Base-by-base conservation (phyloP, 2,329 filamentous ascomycete genomes). In the Pseudonectria buxi region DNA sequence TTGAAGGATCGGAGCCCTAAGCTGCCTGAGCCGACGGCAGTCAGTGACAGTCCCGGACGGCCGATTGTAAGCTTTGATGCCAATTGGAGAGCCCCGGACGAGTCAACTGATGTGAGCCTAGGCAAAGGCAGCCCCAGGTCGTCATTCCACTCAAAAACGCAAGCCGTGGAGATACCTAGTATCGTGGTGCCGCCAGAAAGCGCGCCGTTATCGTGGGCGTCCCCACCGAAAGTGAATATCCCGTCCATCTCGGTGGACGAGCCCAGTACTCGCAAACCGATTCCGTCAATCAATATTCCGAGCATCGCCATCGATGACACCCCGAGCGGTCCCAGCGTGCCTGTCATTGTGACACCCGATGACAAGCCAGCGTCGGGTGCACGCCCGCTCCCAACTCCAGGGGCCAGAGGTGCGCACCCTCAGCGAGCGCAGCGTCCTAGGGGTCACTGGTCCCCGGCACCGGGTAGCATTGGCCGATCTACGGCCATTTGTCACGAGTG, bases 51-150 rank as follows among this genome's bases (percentile, higher is more conserved):
- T 56, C 83, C 85, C 51, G 87, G 87, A 51, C 80, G 90, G 57
- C 90, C 90, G 45, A 96, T 96, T 70, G 90, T 96, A 72, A 96
- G 90, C 74, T 96, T 96, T 72, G 77, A 94, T 64, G 76, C 76
- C 54, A 76, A 83, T 58, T 95, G 86, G 81, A 83, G 79, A 70
- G 75, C 79, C 56, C 76, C 75, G 58, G 79, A 84, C 58, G 70
- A 75, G 69, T 70, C 69, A 62, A 72, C 83, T 72, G 82, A 87
- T 77, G 64, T 76, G 67, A 83, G 49, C 54, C 58, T 61, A 66
- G 62, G 72, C 46, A 49, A 51, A 53, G 47, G 56, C 53, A 36
- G 41, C 39, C 45, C 49, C 41, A 42, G 33, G 37, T 51, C 45
- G 30, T 37, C 47, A 34, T 39, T 43, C 41, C 39, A 35, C 43